Evolutionary conservation across 164 flowering plant species (phyloP).

Genomic region (Hamamelis virginiana): DNA sequence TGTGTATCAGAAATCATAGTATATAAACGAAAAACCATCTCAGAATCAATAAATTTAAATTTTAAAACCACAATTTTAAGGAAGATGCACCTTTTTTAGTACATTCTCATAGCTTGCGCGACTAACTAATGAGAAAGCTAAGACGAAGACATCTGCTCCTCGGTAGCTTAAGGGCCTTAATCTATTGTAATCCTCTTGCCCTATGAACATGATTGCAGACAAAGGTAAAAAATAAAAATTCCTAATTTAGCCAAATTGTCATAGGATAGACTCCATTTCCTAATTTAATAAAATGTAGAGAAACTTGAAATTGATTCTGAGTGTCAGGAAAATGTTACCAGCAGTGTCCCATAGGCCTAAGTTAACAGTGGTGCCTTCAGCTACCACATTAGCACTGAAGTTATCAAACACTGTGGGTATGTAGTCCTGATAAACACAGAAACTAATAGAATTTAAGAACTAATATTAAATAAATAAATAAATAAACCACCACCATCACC

Average conservation of each 20-base stretch:
- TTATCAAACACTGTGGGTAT: constrained; percentile 97
- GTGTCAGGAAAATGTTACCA: constrained; percentile 40
- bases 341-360: constrained; percentile 99
- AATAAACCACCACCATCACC: no score
- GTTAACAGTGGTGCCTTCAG: constrained; percentile 89
- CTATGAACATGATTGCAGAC: constrained; percentile 30
- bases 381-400: constrained; percentile 96
- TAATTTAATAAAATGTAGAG: neutral
- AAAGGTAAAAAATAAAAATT: constrained; percentile 7
- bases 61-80: neutral
- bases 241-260: constrained; percentile 6
- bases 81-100: constrained; percentile 69
- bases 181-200: constrained; percentile 97
- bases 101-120: constrained; percentile 96
- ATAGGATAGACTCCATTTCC: neutral
- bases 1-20: constrained; percentile 12
- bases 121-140: constrained; percentile 92
- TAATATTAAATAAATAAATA: neutral
- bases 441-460: neutral
- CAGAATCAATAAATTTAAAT: neutral
- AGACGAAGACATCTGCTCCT: constrained; percentile 92
- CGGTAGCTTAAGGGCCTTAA: constrained; percentile 96
- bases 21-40: neutral
- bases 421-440: constrained; percentile 53
- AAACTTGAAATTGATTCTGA: neutral